Evolutionary conservation across 1,139 yeast genomes (phyloP).

Genomic region (Pneumocystis wakefieldiae): DNA sequence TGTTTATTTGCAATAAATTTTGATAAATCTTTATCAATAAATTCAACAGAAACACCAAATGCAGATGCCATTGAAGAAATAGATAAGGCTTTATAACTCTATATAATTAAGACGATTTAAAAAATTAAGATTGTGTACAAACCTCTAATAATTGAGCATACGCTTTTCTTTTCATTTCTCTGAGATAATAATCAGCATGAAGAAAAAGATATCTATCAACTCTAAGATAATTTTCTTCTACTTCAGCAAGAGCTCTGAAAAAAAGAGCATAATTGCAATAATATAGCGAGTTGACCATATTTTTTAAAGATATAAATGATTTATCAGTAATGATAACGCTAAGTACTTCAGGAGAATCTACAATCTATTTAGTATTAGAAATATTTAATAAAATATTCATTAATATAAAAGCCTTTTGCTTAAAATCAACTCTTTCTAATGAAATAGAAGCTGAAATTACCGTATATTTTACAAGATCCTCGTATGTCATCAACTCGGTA

Average conservation of each 20-base stretch:
- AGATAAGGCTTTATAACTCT: slow-evolving; percentile 76
- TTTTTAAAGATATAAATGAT: slow-evolving; percentile 63
- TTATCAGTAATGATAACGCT: slow-evolving; percentile 62
- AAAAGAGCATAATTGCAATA: slow-evolving; percentile 75
- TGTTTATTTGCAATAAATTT: slow-evolving; percentile 86
- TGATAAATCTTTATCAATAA: slow-evolving; percentile 61
- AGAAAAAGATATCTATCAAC: slow-evolving; percentile 62
- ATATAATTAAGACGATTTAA: background rate
- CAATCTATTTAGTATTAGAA: slow-evolving; percentile 26
- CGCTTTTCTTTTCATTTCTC: slow-evolving; percentile 92
- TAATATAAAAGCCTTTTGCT: slow-evolving; percentile 33
- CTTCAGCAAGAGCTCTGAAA: slow-evolving; percentile 63
- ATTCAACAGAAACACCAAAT: slow-evolving; percentile 75
- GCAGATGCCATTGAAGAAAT: slow-evolving; percentile 86
- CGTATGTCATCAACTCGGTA: slow-evolving; percentile 81
- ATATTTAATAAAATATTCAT: background rate
- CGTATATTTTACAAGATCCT: slow-evolving; percentile 79
- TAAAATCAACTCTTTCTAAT: slow-evolving; percentile 70
- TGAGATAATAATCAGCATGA: slow-evolving; percentile 69
- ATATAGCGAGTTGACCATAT: slow-evolving; percentile 74
- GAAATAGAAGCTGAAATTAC: slow-evolving; percentile 72
- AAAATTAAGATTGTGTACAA: background rate
- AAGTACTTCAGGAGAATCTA: slow-evolving; percentile 88
- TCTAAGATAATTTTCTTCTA: slow-evolving; percentile 57
- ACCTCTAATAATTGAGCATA: slow-evolving; percentile 76